Base-by-base conservation (phyloP, 176 grass and related monocot genomes). In the Calamus simplicifolius region DNA sequence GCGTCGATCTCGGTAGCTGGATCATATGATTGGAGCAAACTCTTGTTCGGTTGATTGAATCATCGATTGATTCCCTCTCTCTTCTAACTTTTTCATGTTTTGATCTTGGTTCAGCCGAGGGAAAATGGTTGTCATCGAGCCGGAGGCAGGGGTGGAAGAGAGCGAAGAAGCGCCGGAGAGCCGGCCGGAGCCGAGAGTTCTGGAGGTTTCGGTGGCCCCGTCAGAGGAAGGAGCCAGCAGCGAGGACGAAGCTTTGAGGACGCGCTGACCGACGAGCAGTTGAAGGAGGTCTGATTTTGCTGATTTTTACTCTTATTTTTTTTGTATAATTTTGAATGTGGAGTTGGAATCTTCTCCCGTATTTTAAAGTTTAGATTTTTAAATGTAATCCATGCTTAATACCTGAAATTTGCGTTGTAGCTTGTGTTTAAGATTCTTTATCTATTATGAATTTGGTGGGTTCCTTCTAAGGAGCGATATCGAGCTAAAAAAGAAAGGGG, bases 211-310 rank as follows among this genome's bases (percentile, higher is more conserved):
- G 64, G 54, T 27, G 61, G 51, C 1, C 35, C 35, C 1, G 12
- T 13, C 35, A 43, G 35, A 13, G 1, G 35, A 43, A 43, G 35
- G 35, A 58, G 70, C 64, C 49, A 59, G 51, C 70, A 48, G 75
- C 64, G 78, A 61, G 2, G 84, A 83, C 27, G 91, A 90, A 23
- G 51, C 67, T 50, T 96, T 62, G 86, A 96, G 77, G 86, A 90
- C 75, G 86, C 86, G 12, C 79, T 96, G 57, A 90, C 91, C 19
- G 86, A 90, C 35, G 91, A 96, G 61, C 91, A 96, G 73, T 63
- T 96, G 50, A 75, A 63, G 18, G 86, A 88, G 91, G 91, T 96
- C 60, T 16, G 29, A 61, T 26, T 54, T 17, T 12, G 16, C 38
- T 50, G 0, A 16, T 61, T 5, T 30, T 60, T 27, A 29, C 3